phyloP scores from a whole-genome alignment of 2,329 filamentous ascomycete genomes.

The Fusarium sp. region DNA sequence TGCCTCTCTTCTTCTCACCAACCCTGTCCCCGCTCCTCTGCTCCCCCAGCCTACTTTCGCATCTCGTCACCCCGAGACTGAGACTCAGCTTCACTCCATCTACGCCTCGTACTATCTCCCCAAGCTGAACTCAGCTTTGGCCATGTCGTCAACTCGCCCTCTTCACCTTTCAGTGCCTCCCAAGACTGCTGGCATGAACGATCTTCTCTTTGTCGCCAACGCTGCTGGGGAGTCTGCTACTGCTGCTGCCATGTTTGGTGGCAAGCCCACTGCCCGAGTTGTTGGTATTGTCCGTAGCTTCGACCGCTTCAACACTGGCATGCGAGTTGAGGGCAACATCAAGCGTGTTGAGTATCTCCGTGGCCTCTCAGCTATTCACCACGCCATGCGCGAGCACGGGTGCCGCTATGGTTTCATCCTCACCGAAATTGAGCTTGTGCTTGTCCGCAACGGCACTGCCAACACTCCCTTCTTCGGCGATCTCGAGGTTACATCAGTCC shows the following conservation, averaged over 20 bases:
- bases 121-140: constrained; percentile 86
- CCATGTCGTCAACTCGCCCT: constrained; percentile 75
- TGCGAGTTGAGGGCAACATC: constrained; percentile 85
- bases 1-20: constrained; percentile 76
- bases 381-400: constrained; percentile 91
- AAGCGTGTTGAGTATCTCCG: constrained; percentile 90
- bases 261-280: constrained; percentile 65
- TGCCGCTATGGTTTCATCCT: constrained; percentile 96
- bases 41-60: constrained; percentile 68
- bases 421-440: constrained; percentile 93
- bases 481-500: constrained; percentile 75
- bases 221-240: constrained; percentile 64
- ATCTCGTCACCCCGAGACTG: constrained; percentile 78
- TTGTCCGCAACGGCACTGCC: constrained; percentile 81
- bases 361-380: constrained; percentile 85
- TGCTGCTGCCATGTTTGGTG: constrained; percentile 62
- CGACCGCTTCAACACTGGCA: constrained; percentile 93
- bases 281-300: constrained; percentile 91
- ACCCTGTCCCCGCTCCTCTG: constrained; percentile 69
- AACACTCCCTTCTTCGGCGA: constrained; percentile 86
- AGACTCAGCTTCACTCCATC: constrained; percentile 77
- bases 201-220: constrained; percentile 73
- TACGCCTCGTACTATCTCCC: constrained; percentile 82
- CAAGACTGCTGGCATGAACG: constrained; percentile 50
- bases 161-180: constrained; percentile 61